Conservation (phyloP, 108 stramenopile species). For the Pseudonitzschia multiseries region DNA sequence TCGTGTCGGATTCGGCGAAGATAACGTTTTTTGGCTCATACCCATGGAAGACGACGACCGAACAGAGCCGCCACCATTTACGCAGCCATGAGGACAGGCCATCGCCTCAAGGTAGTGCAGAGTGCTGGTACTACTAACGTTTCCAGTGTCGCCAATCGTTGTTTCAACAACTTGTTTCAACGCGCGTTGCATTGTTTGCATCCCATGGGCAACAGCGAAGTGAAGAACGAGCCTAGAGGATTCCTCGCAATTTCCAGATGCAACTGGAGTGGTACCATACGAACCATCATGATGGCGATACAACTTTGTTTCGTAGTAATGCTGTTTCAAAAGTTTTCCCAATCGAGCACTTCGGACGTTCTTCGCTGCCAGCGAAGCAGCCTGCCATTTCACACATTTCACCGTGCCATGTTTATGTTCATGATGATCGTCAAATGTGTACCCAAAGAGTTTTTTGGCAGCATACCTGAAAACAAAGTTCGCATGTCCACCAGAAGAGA, state of each 20-base stretch:
- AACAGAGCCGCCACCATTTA: conserved; percentile 93
- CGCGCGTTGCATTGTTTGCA: conserved; percentile 94
- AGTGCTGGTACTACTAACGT: conserved; percentile 4
- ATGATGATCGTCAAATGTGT: conserved; percentile 20
- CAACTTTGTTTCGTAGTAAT: conserved; percentile 58
- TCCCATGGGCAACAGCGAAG: conserved; percentile 96
- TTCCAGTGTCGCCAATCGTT: conserved; percentile 3
- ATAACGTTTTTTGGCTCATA: background rate
- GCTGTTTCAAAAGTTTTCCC: conserved; percentile 46
- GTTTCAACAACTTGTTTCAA: conserved; percentile 47
- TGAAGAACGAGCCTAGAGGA: conserved; percentile 50
- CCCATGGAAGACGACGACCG: conserved; percentile 18
- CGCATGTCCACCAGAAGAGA: conserved; percentile 78
- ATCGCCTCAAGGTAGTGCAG: conserved; percentile 95
- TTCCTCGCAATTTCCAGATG: background rate
- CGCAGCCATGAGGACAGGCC: conserved; percentile 94
- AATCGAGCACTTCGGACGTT: conserved; percentile 32
- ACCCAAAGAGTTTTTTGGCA: conserved; percentile 56
- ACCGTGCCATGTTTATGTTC: background rate
- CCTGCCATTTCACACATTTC: conserved; percentile 37
- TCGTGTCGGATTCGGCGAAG: conserved; percentile 32
- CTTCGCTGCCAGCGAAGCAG: conserved; percentile 11
- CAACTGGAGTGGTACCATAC: conserved; percentile 29
- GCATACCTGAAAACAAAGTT: conserved; percentile 79
- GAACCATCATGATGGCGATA: conserved; percentile 55